Conservation (phyloP, 2,329 filamentous ascomycete genomes). For the Aspergillus fijiensis region DNA sequence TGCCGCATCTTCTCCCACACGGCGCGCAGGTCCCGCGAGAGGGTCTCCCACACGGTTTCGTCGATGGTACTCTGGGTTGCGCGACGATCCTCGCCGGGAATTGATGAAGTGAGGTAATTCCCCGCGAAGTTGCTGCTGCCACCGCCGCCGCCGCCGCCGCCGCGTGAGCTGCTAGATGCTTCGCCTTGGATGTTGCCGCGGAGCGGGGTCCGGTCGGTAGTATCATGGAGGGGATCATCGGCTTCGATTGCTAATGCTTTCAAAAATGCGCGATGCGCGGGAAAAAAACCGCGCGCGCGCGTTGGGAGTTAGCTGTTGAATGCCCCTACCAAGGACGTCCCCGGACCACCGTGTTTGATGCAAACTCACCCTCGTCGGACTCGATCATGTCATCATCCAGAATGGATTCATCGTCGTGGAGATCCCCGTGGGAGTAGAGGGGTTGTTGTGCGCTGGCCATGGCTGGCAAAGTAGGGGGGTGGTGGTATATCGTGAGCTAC, state of each 20-base stretch:
- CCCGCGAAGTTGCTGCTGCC: slow-evolving; percentile 62
- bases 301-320: neutral
- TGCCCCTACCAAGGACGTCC: neutral
- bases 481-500: slow-evolving; percentile 1
- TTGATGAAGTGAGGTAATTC: slow-evolving; percentile 81
- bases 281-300: neutral
- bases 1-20: slow-evolving; percentile 99
- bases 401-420: slow-evolving; percentile 60
- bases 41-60: slow-evolving; percentile 95
- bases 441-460: slow-evolving; percentile 42
- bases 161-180: slow-evolving; percentile 43
- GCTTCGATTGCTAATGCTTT: slow-evolving; percentile 72
- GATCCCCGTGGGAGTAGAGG: slow-evolving; percentile 56
- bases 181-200: slow-evolving; percentile 76
- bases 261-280: neutral
- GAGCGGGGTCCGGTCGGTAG: slow-evolving; percentile 73
- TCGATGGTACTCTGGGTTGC: slow-evolving; percentile 93
- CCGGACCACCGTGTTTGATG: neutral
- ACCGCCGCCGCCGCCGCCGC: slow-evolving; percentile 25
- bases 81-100: slow-evolving; percentile 87
- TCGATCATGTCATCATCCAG: slow-evolving; percentile 74
- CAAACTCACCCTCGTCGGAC: slow-evolving; percentile 67
- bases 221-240: slow-evolving; percentile 74
- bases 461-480: slow-evolving; percentile 9
- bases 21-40: slow-evolving; percentile 84